Conservation (phyloP, 495 filamentous ascomycete species). For the Lichenothelia convexa region DNA sequence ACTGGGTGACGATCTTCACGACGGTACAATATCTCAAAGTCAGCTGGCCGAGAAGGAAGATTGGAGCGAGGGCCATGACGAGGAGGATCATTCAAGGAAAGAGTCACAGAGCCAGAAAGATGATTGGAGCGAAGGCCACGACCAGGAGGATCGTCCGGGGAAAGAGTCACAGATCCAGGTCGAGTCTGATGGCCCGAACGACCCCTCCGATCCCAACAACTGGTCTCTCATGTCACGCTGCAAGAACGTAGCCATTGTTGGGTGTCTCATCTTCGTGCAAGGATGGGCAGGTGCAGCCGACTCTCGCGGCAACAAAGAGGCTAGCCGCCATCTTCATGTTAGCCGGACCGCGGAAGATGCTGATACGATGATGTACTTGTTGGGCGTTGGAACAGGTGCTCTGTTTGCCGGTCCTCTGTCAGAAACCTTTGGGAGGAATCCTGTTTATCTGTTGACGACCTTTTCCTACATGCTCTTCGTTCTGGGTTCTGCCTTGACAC, state of each 20-base stretch:
- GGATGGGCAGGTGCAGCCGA: conserved; percentile 17
- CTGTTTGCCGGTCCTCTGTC: conserved; percentile 20
- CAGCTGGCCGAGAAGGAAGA: background rate
- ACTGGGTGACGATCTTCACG: background rate
- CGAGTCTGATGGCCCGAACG: conserved; percentile 5
- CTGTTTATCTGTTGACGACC: conserved; percentile 16
- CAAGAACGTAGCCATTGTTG: conserved; percentile 23
- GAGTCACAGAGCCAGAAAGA: background rate
- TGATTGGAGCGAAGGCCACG: background rate
- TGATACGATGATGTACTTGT: conserved; percentile 11
- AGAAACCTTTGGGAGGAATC: conserved; percentile 21
- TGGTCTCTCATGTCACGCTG: conserved; percentile 14
- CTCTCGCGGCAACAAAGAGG: conserved; percentile 18
- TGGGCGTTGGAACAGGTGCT: conserved; percentile 18
- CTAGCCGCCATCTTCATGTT: conserved; percentile 15
- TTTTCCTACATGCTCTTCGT: conserved; percentile 21
- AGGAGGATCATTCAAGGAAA: background rate
- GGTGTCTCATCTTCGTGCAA: conserved; percentile 20
- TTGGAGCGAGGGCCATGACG: background rate
- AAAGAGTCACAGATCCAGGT: background rate
- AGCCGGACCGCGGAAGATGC: conserved; percentile 16
- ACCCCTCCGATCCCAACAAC: conserved; percentile 18
- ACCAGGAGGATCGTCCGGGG: background rate
- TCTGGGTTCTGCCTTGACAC: conserved; percentile 15
- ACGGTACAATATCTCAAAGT: background rate